Percentiles rank a stretch among this genome's conserved stretches.
phyloP scores from a whole-genome alignment of 805 yeast genomes.

The Kuraishia hungarica region DNA sequence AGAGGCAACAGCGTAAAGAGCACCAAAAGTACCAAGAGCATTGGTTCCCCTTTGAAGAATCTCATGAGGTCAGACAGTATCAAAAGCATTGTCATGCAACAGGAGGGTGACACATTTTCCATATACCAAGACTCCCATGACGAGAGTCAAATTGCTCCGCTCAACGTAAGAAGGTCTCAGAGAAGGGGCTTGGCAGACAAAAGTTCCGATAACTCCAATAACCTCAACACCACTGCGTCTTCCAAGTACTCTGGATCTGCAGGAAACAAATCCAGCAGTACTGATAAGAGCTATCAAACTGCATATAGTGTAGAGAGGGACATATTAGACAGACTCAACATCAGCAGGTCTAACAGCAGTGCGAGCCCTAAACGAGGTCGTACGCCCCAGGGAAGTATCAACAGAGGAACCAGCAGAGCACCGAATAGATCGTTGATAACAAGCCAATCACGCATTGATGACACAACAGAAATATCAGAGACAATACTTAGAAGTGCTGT shows the following conservation, averaged over 20 bases:
- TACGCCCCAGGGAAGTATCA: neutral
- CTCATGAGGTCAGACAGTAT: conserved; percentile 2
- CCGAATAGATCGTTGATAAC: neutral
- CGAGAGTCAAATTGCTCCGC: neutral
- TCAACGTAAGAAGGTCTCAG: neutral
- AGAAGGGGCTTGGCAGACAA: neutral
- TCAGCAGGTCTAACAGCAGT: neutral
- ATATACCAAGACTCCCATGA: conserved; percentile 7
- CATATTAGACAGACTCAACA: conserved; percentile 9
- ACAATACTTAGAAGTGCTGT: neutral
- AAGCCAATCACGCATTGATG: neutral
- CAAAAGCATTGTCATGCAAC: neutral
- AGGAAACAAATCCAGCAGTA: neutral
- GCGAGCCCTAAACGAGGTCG: neutral
- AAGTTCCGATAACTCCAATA: neutral
- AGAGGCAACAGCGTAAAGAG: conserved; percentile 10
- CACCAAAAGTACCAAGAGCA: conserved; percentile 1
- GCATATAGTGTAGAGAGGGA: conserved; percentile 9
- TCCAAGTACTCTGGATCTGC: neutral
- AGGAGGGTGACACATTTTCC: conserved; percentile 5
- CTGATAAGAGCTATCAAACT: conserved; percentile 3
- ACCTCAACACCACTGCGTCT: neutral
- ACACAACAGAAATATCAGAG: neutral
- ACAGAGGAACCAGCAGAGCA: neutral
- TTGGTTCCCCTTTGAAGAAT: conserved; percentile 1